Conservation (phyloP, 2,329 filamentous ascomycete genomes). For the Penicillium sp. region DNA sequence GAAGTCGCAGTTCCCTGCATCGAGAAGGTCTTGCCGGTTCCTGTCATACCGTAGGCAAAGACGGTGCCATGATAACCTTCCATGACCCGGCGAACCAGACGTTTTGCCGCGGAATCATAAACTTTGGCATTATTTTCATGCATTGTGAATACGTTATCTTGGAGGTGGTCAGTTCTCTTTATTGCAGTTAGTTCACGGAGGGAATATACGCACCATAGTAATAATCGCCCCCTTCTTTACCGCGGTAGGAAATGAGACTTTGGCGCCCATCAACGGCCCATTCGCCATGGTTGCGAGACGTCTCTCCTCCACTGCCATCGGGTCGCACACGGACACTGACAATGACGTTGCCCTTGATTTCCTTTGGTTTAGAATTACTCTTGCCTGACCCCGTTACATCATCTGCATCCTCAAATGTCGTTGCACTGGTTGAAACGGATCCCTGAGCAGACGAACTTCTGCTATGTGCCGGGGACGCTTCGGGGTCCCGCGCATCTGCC, state of each 20-base stretch:
- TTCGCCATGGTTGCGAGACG: constrained; percentile 65
- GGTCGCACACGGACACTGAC: constrained; percentile 93
- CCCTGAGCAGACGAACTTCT: constrained; percentile 87
- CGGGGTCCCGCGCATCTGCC: constrained; percentile 61
- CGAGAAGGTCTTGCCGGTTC: constrained; percentile 97
- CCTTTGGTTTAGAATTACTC: constrained; percentile 46
- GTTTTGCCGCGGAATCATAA: constrained; percentile 90
- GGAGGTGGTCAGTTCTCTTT: constrained; percentile 7
- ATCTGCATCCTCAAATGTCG: constrained; percentile 74
- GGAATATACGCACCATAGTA: constrained; percentile 64
- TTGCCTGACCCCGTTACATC: constrained; percentile 46
- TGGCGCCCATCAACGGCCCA: constrained; percentile 88
- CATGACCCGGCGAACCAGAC: constrained; percentile 93
- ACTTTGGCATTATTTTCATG: constrained; percentile 92
- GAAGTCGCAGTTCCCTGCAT: constrained; percentile 98
- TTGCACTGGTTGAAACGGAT: constrained; percentile 85
- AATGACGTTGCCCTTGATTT: constrained; percentile 88
- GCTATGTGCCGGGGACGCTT: constrained; percentile 81
- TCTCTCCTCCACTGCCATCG: constrained; percentile 60
- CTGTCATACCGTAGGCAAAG: constrained; percentile 98
- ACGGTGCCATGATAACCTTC: constrained; percentile 98
- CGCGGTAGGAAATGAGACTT: constrained; percentile 74
- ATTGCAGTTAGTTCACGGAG: background rate
- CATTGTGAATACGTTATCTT: constrained; percentile 94
- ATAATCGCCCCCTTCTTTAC: constrained; percentile 88